Evolutionary conservation across 148 eudicot genomes (phyloP), one percentile per base, ranked within the genome.

Genomic region (Polygonum maritimum): DNA sequence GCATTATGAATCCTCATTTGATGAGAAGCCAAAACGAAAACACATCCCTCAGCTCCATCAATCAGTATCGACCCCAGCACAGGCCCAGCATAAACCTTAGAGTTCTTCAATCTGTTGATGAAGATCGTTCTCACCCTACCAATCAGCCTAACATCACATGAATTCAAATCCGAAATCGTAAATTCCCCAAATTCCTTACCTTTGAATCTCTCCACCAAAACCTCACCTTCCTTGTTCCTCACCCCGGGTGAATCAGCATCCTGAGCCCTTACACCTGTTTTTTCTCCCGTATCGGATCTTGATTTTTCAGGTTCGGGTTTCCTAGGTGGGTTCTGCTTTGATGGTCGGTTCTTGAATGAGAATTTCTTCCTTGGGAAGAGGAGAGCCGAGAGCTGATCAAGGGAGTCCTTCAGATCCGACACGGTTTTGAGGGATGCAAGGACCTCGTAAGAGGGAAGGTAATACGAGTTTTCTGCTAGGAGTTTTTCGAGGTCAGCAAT

Each of bases 1-100:
- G 98, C 94, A 80, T 86, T 84, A 85, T 91, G 98, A 80, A 91
- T 83, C 90, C 98, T 85, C 38, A 93, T 91, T 78, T 93, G 98
- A 79, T 93, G 98, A 10, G 97, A 93, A 0, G 97, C 97, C 84
- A 93, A 71, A 69, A 89, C 84, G 44, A 91, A 87, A 19, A 86
- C 83, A 79, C 91, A 89, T 12, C 75, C 87, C 54, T 88, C 90
- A 54, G 81, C 98, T 63, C 86, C 94, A 76, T 91, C 98, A 21
- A 93, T 88, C 87, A 93, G 79, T 73, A 87, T 84, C 14, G 98
- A 93, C 18, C 98, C 98, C 73, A 83, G 52, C 8, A 86, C 88
- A 2, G 94, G 90, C 39, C 98, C 98, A 0, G 75, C 81, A 78
- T 87, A 89, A 26, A 93, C 86, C 75, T 78, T 91, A 70, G 97